Base-by-base conservation (phyloP, 805 yeast genomes). In the Komagataella pseudopastoris region DNA sequence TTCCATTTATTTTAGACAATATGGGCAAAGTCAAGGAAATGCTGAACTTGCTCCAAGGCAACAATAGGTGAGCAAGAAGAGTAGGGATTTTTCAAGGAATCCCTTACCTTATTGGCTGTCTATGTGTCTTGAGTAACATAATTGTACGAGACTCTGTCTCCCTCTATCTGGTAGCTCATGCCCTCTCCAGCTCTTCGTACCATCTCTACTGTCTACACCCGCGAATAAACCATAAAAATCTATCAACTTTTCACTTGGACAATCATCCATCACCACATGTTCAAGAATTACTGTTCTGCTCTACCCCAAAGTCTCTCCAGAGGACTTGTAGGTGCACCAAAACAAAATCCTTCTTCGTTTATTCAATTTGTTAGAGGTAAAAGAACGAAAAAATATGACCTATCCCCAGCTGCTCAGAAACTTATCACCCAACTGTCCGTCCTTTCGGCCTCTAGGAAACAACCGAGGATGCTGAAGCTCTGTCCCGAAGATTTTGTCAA, bases 381-480 rank as follows among this genome's bases (percentile, higher is more conserved):
- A 58, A 71, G 82, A 59, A 75, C 79, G 8, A 70, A 68, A 51
- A 58, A 64, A 17, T 65, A 70, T 54, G 67, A 68, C 12, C 63
- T 70, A 52, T 64, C 73, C 23, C 71, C 83, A 23, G 72, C 72
- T 50, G 71, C 74, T 48, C 72, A 76, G 16, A 52, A 47, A 20
- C 45, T 63, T 23, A 64, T 64, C 24, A 65, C 71, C 49, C 84
- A 82, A 69, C 75, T 91, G 55, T 83, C 95, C 45, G 96, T 91
- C 20, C 65, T 90, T 58, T 80, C 93, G 10, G 96, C 95, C 6
- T 77, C 85, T 53, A 82, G 89, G 71, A 91, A 89, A 66, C 90
- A 83, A 66, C 99, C 99, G 48, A 79, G 81, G 58, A 70, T 88
- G 59, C 66, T 93, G 56, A 87, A 83, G 60, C 70, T 89, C 39